Percentiles rank a stretch among this genome's conserved stretches.
Evolutionary conservation across 371 early-diverging fungal species (phyloP).

Genomic region (Mucor sp.): DNA sequence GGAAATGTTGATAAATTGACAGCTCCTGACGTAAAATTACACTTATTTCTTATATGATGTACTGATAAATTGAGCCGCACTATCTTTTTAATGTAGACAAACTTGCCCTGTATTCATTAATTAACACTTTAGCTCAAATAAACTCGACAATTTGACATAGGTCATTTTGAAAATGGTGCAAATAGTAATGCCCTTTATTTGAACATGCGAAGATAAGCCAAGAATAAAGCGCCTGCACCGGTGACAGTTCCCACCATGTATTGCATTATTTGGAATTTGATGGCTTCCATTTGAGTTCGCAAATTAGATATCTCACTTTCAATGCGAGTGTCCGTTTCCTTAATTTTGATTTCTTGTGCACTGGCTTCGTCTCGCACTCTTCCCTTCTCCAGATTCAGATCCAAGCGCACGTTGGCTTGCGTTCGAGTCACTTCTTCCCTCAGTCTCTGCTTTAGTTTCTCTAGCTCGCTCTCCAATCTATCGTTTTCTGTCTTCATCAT

Average conservation of each 20-base stretch:
- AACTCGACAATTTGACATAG: too few species aligned
- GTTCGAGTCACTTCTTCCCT: slow-evolving; percentile 88
- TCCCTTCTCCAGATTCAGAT: slow-evolving; percentile 90
- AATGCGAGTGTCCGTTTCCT: slow-evolving; percentile 87
- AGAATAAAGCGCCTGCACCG: slow-evolving; percentile 79
- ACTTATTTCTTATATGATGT: too few species aligned
- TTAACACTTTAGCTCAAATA: too few species aligned
- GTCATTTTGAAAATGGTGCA: too few species aligned
- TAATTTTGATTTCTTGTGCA: slow-evolving; percentile 82
- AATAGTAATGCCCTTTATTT: slow-evolving; percentile 8
- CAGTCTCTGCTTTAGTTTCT: slow-evolving; percentile 78
- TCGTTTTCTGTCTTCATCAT: slow-evolving; percentile 86
- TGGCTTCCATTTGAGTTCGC: slow-evolving; percentile 90
- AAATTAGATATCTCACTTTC: slow-evolving; percentile 89
- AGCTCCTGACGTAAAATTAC: too few species aligned
- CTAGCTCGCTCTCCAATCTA: slow-evolving; percentile 75
- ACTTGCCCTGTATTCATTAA: too few species aligned
- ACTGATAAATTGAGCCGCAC: too few species aligned
- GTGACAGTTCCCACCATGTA: slow-evolving; percentile 86
- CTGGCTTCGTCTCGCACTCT: slow-evolving; percentile 85
- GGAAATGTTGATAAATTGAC: too few species aligned
- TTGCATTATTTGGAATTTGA: slow-evolving; percentile 86
- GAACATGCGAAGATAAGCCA: slow-evolving; percentile 70
- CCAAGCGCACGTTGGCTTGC: slow-evolving; percentile 87
- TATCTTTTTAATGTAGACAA: too few species aligned